Base-by-base conservation (phyloP, 768 basidiomycete genomes). In the Russula vinacea region DNA sequence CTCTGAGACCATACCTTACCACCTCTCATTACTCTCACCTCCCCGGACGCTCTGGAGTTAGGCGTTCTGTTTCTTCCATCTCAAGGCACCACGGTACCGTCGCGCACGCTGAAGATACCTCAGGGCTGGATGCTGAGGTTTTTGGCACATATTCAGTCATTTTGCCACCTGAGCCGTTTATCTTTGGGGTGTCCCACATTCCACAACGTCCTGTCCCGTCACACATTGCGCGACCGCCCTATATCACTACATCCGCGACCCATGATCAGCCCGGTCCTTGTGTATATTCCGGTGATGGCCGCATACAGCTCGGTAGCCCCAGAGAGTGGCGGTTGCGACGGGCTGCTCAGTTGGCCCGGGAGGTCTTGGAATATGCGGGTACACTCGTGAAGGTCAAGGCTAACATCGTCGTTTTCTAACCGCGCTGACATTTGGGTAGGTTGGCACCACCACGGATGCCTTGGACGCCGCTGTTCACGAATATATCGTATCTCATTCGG, bases 401-500 rank as follows among this genome's bases (percentile, higher is more conserved):
- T 6, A 17, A 22, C 40, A 24, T 26, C 33, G 29, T 66, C 26
- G 17, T 59, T 37, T 39, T 9, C 53, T 7, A 51, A 32, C 19
- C 16, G 19, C 35, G 33, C 66, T 60, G 58, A 64, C 65, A 13
- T 26, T 60, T 32, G 44, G 35, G 66, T 67, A 92, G 90, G 78
- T 82, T 39, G 87, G 86, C 14, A 74, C 82, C 10, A 94, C 92
- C 4, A 96, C 94, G 10, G 81, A 88, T 60, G 75, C 75, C 14
- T 86, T 97, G 56, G 93, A 97, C 72, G 75, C 78, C 14, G 78
- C 80, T 1, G 77, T 95, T 44, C 93, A 95, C 62, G 79, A 87
- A 7, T 86, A 83, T 64, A 88, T 94, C 62, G 67, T 90, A 44
- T 74, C 78, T 0, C 79, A 81, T 68, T 80, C 80, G 26, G 94